phyloP scores from a whole-genome alignment of 108 stramenopile genomes.

The Nannochloropsis oceanica region DNA sequence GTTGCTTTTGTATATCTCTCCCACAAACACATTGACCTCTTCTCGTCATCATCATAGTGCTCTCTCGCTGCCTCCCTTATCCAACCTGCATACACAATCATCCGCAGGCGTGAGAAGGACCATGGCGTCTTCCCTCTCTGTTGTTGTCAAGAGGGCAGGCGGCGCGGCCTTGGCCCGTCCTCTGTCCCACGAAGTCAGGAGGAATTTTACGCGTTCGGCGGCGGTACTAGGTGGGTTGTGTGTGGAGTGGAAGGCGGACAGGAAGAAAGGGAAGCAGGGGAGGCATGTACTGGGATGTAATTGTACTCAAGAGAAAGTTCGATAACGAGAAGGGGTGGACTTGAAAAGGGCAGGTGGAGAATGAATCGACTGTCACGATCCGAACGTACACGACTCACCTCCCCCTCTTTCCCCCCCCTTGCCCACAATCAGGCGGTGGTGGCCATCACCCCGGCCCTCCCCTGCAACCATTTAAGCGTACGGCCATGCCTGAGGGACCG shows the following conservation, averaged over 20 bases:
- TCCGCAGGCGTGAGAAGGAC: not conserved
- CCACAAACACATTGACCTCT: too few relatives aligned
- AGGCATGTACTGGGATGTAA: not conserved
- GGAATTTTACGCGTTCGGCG: not conserved
- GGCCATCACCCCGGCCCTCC: not conserved
- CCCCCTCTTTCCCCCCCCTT: not conserved
- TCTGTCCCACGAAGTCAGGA: not conserved
- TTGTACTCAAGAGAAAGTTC: not conserved
- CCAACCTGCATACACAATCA: too few relatives aligned
- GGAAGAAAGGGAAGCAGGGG: not conserved
- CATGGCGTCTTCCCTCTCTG: not conserved
- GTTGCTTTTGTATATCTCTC: too few relatives aligned
- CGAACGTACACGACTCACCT: not conserved
- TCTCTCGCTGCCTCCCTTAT: too few relatives aligned
- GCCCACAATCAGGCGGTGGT: not conserved
- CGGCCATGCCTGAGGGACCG: conserved; percentile 31
- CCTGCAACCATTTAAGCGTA: not conserved
- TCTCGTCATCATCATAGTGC: too few relatives aligned
- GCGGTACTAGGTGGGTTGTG: not conserved
- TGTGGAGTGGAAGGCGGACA: not conserved
- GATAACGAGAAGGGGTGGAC: not conserved
- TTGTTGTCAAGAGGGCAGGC: not conserved
- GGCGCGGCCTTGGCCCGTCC: not conserved
- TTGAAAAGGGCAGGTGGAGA: not conserved
- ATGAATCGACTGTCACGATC: too few relatives aligned